Evolutionary conservation across 768 basidiomycete genomes (phyloP).

Genomic region (Tephrocybe sp.): DNA sequence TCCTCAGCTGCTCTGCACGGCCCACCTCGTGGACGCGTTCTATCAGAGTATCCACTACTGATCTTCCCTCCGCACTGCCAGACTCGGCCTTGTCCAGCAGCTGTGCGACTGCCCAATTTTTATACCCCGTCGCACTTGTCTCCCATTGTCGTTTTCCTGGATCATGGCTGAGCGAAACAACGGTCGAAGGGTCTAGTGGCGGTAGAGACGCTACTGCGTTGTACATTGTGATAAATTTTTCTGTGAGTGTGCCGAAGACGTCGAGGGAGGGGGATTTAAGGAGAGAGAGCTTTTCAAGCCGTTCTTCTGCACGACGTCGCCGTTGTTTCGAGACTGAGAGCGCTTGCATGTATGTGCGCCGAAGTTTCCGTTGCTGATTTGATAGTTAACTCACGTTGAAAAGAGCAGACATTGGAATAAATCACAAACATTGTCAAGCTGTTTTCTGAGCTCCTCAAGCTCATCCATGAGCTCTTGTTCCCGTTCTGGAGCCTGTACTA

Average conservation of each 20-base stretch:
- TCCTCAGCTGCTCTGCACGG: constrained; percentile 24
- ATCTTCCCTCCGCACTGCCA: constrained; percentile 18
- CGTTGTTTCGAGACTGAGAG: constrained; percentile 46
- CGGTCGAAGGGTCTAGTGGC: constrained; percentile 35
- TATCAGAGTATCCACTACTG: constrained; percentile 22
- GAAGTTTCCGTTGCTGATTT: constrained; percentile 66
- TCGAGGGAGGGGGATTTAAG: constrained; percentile 41
- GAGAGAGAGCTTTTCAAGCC: constrained; percentile 41
- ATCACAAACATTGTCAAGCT: constrained; percentile 69
- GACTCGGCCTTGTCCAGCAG: constrained; percentile 37
- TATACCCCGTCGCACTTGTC: constrained; percentile 69
- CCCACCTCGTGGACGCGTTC: constrained; percentile 24
- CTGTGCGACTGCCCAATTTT: constrained; percentile 73
- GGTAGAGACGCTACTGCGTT: constrained; percentile 50
- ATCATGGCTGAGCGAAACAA: constrained; percentile 42
- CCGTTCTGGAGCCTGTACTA: constrained; percentile 56
- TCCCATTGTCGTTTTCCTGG: constrained; percentile 81
- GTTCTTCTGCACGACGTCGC: constrained; percentile 45
- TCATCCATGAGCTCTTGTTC: constrained; percentile 65
- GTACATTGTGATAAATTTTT: constrained; percentile 45
- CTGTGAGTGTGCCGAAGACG: constrained; percentile 38
- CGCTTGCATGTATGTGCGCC: constrained; percentile 54
- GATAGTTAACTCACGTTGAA: background rate
- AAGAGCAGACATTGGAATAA: background rate
- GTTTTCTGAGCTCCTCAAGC: constrained; percentile 63